phyloP scores from a whole-genome alignment of 176 grass and related monocot genomes.

The Rhynchospora tenuis region DNA sequence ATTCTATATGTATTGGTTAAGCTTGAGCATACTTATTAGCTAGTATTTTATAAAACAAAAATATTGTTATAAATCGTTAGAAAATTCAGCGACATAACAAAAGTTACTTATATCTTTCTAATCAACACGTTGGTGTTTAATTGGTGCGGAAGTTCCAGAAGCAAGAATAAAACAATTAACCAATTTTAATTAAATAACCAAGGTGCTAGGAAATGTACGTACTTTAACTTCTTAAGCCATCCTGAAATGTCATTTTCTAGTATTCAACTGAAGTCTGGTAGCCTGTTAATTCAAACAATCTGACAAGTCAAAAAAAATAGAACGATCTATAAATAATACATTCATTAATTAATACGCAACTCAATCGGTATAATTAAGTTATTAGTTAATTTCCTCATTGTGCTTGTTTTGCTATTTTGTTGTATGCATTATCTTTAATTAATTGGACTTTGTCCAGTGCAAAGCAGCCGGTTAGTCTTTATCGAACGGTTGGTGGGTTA shows the following conservation, averaged over 20 bases:
- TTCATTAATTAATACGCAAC: neutral
- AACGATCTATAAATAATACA: neutral
- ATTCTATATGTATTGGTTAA: too few species aligned
- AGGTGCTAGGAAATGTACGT: neutral
- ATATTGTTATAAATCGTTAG: neutral
- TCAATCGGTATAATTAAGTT: neutral
- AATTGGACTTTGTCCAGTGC: neutral
- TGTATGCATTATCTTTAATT: neutral
- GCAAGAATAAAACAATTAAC: neutral
- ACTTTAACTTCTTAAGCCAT: neutral
- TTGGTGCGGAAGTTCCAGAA: neutral
- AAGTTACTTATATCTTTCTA: neutral
- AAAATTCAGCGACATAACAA: neutral
- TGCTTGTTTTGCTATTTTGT: neutral
- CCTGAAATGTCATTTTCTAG: neutral
- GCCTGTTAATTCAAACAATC: neutral
- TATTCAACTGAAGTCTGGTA: neutral
- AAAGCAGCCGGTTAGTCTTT: constrained; percentile 3
- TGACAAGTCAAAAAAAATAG: neutral
- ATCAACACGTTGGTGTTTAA: neutral
- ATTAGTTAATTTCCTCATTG: neutral
- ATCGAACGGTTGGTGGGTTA: constrained; percentile 11
- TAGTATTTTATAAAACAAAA: neutral
- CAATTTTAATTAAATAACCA: neutral
- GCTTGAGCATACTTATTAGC: too few species aligned